Base-by-base conservation (phyloP, 1,139 yeast species). In the Pichia sp. region DNA sequence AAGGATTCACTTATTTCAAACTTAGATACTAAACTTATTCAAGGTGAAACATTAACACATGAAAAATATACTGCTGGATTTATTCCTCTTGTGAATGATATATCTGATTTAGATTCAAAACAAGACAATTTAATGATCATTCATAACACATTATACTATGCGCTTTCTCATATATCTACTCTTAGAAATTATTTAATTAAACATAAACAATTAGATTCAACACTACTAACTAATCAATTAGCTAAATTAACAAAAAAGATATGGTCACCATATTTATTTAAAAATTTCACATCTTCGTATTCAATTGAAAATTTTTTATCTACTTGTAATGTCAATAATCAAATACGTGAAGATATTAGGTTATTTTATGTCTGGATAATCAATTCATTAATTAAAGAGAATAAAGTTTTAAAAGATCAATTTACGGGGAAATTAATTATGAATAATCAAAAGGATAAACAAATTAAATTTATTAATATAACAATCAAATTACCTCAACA, bases 211-310 rank as follows among this genome's bases (percentile, higher is more conserved):
- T 33, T 41, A 2, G 48, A 51, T 7, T 41, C 47, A 8, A 40
- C 60, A 7, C 65, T 62, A 23, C 43, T 57, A 15, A 42, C 38
- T 21, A 40, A 21, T 39, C 56, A 41, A 45, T 48, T 54, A 43
- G 49, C 59, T 45, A 35, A 69, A n/a, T 57, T 82, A 22, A 53
- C 74, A 0, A 68, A 81, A 43, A 80, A 78, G 47, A 39, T 81
- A 6, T 85, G 91, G 91, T 80, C 80, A 6, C 65, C 72, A 1
- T 61, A 63, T 33, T 64, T 83, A 20, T 78, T 77, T 57, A 73
- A 73, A 46, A 60, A 69, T 3, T 87, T 81, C 54, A 68, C 82
- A 2, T 78, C 91, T 0, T 82, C 88, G 0, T 82, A 76, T 52
- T 86, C 79, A 38, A 62, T 84, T 13, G 58, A 80, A 37, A 79